Base-by-base conservation (phyloP, 257 asterid species). In the Pogostemon cablin region DNA sequence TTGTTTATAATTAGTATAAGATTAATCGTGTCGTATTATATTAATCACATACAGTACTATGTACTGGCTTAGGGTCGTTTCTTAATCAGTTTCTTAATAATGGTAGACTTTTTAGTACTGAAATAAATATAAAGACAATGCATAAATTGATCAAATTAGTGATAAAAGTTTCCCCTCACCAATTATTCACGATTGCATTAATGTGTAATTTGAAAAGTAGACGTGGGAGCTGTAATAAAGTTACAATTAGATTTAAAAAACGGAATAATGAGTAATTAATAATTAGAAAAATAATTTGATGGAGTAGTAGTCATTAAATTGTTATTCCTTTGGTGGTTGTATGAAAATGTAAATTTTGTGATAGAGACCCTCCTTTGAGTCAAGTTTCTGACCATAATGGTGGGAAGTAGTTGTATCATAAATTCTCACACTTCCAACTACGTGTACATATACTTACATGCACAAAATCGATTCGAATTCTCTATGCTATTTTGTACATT, bases 321-420 rank as follows among this genome's bases (percentile, higher is more conserved):
- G 10, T 41, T 25, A 72, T 72, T 72, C 71, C 34, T 7, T 38
- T 17, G 76, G 60, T 72, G 40, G 70, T 50, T 72, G 68, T 60
- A 42, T 11, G 35, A 6, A 12, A 53, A 38, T 60, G 75, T 71
- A 62, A 62, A 72, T 3, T 9, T 7, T 37, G 49, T 37, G 77
- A 62, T n/a, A 40, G 61, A 25, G 77, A 62, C 70, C 32, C 17
- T 9, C 35, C 41, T 34, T 3, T 10, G 49, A 49, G 65, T 50
- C 66, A 61, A 75, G 60, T 41, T 52, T 68, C 44, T 42, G 53
- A 46, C 32, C 46, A 53, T 54, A 17, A 46, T 69, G 73, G 40
- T 56, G 69, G 55, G 76, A 70, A 56, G 77, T 63, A 39, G 77
- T 76, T 70, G 80, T 34, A 76, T 64, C 76, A 76, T 76, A 46